phyloP scores from a whole-genome alignment of 2,329 filamentous ascomycete species.

The Colletotrichum ledebouriae region DNA sequence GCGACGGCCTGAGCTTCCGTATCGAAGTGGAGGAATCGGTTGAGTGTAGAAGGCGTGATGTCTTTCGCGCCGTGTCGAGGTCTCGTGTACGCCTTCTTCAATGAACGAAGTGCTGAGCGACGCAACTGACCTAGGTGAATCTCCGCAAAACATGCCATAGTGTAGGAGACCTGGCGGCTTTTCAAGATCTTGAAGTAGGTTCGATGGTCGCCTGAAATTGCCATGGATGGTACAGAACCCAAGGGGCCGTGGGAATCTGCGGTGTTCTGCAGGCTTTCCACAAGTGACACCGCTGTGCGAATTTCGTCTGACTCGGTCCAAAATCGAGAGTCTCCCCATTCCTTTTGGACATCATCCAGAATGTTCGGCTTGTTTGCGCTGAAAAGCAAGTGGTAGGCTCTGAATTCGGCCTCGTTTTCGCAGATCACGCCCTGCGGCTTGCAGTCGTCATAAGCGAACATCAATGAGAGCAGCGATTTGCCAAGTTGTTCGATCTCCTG shows the following conservation, averaged over 20 bases:
- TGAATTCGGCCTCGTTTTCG: slow-evolving; percentile 75
- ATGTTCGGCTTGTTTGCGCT: slow-evolving; percentile 72
- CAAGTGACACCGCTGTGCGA: slow-evolving; percentile 71
- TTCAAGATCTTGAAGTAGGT: slow-evolving; percentile 73
- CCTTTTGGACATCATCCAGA: slow-evolving; percentile 64
- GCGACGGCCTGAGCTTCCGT: slow-evolving; percentile 74
- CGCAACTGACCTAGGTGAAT: slow-evolving; percentile 75
- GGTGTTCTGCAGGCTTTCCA: slow-evolving; percentile 71
- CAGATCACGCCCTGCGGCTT: slow-evolving; percentile 69
- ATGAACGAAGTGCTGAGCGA: slow-evolving; percentile 67
- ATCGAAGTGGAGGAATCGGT: slow-evolving; percentile 75
- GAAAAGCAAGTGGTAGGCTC: slow-evolving; percentile 74
- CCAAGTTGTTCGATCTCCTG: slow-evolving; percentile 77
- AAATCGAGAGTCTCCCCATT: slow-evolving; percentile 66
- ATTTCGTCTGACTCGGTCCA: slow-evolving; percentile 70
- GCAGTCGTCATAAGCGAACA: slow-evolving; percentile 76
- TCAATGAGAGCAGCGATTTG: slow-evolving; percentile 74
- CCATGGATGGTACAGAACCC: slow-evolving; percentile 61
- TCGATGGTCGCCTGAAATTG: slow-evolving; percentile 63
- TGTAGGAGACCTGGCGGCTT: slow-evolving; percentile 71
- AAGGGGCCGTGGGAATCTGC: slow-evolving; percentile 70
- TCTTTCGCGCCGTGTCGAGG: slow-evolving; percentile 71
- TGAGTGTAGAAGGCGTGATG: slow-evolving; percentile 68
- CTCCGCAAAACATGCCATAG: slow-evolving; percentile 78
- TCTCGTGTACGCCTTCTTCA: slow-evolving; percentile 68